phyloP scores from a whole-genome alignment of 2,329 filamentous ascomycete species.

The Phialocephala sp. region DNA sequence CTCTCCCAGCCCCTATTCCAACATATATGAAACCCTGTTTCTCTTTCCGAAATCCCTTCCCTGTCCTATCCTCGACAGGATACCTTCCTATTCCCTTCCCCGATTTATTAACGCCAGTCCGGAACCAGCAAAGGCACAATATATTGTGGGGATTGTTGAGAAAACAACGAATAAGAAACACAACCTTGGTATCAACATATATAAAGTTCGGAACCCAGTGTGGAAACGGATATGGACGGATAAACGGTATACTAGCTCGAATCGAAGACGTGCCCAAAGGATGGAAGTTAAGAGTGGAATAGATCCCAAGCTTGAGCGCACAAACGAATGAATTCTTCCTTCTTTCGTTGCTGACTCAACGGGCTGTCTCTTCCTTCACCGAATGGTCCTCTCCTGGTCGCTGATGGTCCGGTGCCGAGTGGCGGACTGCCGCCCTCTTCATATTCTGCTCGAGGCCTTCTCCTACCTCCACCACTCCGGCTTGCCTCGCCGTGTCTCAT shows the following conservation, averaged over 20 bases:
- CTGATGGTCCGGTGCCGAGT: conserved; percentile 73
- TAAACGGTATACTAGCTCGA: conserved; percentile 24
- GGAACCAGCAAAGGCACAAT: conserved; percentile 21
- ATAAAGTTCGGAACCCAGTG: conserved; percentile 12
- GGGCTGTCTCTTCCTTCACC: conserved; percentile 83
- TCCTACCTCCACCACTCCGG: conserved; percentile 66
- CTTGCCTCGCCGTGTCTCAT: conserved; percentile 38
- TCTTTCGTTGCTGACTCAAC: conserved; percentile 83
- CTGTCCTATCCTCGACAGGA: conserved; percentile 1
- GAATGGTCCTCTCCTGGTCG: conserved; percentile 71
- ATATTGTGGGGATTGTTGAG: conserved; percentile 18
- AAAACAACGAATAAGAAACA: conserved; percentile 17
- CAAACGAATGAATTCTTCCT: conserved; percentile 86
- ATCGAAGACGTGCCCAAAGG: conserved; percentile 15
- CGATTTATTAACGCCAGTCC: conserved; percentile 34
- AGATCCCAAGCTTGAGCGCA: conserved; percentile 95
- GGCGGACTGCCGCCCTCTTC: conserved; percentile 91
- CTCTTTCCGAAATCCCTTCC: conserved; percentile 10
- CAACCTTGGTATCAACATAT: conserved; percentile 22
- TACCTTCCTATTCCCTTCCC: conserved; percentile 11
- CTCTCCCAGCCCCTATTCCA: neutral
- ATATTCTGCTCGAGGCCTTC: conserved; percentile 87
- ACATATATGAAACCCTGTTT: neutral
- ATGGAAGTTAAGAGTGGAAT: conserved; percentile 77
- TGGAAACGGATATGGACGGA: neutral